Conservation (phyloP, 2,329 filamentous ascomycete species). For the Dendryphion nanum region DNA sequence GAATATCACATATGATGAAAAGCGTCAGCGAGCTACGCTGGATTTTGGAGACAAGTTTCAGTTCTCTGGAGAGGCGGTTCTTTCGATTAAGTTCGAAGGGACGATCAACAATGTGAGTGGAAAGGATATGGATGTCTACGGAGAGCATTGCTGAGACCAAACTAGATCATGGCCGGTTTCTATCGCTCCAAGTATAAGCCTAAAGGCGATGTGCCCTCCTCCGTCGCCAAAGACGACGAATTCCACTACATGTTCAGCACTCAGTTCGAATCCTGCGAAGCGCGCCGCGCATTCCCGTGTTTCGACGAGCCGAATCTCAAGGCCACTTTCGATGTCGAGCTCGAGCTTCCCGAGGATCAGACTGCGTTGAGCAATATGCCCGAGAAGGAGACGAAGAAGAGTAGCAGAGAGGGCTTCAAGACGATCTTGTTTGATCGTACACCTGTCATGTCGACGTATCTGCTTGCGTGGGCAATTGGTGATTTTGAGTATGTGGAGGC, state of each 20-base stretch:
- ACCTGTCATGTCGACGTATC: slow-evolving; percentile 93
- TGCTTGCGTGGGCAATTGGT: slow-evolving; percentile 91
- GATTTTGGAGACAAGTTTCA: slow-evolving; percentile 71
- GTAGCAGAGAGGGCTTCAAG: slow-evolving; percentile 68
- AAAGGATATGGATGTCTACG: background rate
- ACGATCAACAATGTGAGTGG: slow-evolving; percentile 71
- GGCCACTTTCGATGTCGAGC: slow-evolving; percentile 89
- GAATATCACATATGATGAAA: slow-evolving; percentile 75
- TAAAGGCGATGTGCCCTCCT: slow-evolving; percentile 65
- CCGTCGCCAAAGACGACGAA: slow-evolving; percentile 71
- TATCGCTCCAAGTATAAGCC: slow-evolving; percentile 95
- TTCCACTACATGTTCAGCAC: slow-evolving; percentile 78
- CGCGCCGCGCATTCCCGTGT: slow-evolving; percentile 91
- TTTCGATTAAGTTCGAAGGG: slow-evolving; percentile 74
- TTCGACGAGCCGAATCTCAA: slow-evolving; percentile 98
- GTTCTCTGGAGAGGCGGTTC: slow-evolving; percentile 61
- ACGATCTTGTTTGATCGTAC: slow-evolving; percentile 88
- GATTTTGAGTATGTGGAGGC: slow-evolving; percentile 97
- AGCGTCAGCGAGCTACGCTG: slow-evolving; percentile 79
- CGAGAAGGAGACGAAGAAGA: slow-evolving; percentile 71
- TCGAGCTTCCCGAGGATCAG: slow-evolving; percentile 86
- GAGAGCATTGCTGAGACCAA: background rate
- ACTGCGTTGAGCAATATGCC: slow-evolving; percentile 96
- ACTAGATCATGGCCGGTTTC: slow-evolving; percentile 75
- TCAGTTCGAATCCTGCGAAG: slow-evolving; percentile 96